A percentile compares a stretch with the other conserved stretches of the same genome.
These are phyloP conservation scores for Dactylellina leptospora DNA, from an alignment of 2,329 filamentous ascomycete species.

Conservation along the genomic window DNA sequence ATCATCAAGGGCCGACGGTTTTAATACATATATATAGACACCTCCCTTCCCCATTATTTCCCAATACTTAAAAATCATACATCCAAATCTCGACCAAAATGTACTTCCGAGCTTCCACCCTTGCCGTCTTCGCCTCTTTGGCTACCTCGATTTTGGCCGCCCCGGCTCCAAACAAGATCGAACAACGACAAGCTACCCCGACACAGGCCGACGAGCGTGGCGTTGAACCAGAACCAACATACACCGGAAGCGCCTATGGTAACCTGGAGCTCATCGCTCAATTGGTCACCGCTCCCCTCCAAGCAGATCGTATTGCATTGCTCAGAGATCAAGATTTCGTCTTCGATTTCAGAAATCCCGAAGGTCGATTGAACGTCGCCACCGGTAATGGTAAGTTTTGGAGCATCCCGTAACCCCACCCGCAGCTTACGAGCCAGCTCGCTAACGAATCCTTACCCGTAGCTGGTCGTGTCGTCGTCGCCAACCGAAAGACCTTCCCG, in stretches of 20 bases:
- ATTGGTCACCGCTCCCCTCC: slow-evolving; percentile 41
- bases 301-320: slow-evolving; percentile 40
- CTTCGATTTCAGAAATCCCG: slow-evolving; percentile 63
- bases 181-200: slow-evolving; percentile 33
- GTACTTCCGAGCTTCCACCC: slow-evolving; percentile 36
- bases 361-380: slow-evolving; percentile 29
- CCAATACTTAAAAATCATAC: neutral
- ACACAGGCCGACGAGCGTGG: slow-evolving; percentile 19
- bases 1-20: slow-evolving; percentile 16
- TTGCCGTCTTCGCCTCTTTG: slow-evolving; percentile 40
- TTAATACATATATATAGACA: slow-evolving; percentile 16
- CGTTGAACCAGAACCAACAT: slow-evolving; percentile 27
- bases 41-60: neutral
- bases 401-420: slow-evolving; percentile 57
- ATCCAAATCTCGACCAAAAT: no score
- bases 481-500: slow-evolving; percentile 69
- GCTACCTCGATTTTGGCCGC: slow-evolving; percentile 43
- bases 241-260: slow-evolving; percentile 39
- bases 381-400: slow-evolving; percentile 52
- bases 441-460: slow-evolving; percentile 58
- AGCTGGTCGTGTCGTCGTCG: slow-evolving; percentile 65
- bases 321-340: slow-evolving; percentile 63
- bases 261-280: slow-evolving; percentile 45
- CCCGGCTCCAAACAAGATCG: slow-evolving; percentile 36
- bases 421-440: slow-evolving; percentile 52